These are phyloP conservation scores for Pueraria montana DNA, from an alignment of 306 rosid species.

Conservation along the genomic window DNA sequence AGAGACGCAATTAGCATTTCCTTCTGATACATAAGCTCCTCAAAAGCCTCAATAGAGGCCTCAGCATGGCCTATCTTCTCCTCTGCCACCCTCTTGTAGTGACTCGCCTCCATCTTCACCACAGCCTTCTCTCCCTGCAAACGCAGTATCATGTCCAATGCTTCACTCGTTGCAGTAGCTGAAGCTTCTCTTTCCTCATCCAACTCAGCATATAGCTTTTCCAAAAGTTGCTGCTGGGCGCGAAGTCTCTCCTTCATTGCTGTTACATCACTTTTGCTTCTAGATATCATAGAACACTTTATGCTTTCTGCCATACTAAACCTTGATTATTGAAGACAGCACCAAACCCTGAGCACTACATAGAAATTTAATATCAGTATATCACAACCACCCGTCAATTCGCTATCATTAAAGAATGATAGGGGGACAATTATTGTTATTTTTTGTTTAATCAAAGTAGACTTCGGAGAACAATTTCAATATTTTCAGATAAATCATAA, in stretches of 20 bases:
- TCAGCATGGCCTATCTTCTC: constrained; percentile 83
- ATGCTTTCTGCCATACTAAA: constrained; percentile 62
- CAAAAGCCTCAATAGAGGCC: constrained; percentile 69
- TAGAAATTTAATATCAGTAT: constrained; percentile 19
- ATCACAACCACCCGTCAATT: constrained; percentile 17
- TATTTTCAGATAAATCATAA: background rate
- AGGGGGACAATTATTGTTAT: background rate
- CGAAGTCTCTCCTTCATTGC: constrained; percentile 68
- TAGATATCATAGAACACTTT: constrained; percentile 50
- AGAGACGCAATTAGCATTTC: constrained; percentile 85
- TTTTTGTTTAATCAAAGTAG: background rate
- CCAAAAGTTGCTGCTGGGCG: constrained; percentile 79
- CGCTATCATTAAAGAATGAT: background rate
- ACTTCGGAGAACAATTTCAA: background rate
- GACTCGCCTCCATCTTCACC: constrained; percentile 90
- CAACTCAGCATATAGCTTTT: constrained; percentile 74
- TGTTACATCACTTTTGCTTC: constrained; percentile 63
- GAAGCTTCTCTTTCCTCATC: constrained; percentile 96
- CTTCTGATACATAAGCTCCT: constrained; percentile 75
- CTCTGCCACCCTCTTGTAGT: constrained; percentile 91
- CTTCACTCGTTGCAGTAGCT: constrained; percentile 81
- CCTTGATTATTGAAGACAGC: constrained; percentile 32
- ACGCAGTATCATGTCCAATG: constrained; percentile 90
- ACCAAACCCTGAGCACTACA: constrained; percentile 47
- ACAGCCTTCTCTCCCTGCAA: constrained; percentile 91